Base-by-base conservation (phyloP, 352 stramenopile genomes). In the Pythium chondricola region DNA sequence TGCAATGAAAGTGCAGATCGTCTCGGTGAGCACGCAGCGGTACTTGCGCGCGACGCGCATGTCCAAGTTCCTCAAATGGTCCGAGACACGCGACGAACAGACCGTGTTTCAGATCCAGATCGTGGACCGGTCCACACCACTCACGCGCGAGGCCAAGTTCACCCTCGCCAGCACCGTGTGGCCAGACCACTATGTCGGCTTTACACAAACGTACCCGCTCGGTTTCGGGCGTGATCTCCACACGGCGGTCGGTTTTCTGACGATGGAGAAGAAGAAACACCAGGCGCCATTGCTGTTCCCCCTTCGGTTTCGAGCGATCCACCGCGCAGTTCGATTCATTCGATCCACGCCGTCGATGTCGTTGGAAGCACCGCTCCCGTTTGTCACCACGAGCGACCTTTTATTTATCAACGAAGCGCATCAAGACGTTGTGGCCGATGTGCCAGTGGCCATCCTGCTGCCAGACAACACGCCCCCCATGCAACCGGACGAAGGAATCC, bases 211-310 rank as follows among this genome's bases (percentile, higher is more conserved):
- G 3, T 36, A 30, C 25, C 61, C 61, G 13, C 30, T 69, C 17
- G 43, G 49, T 16, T 52, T 47, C 2, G 38, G 52, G 18, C 50
- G 57, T 2, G 61, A 58, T 18, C 35, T 55, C 21, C 29, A 52
- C 51, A 65, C 62, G 18, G 43, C 61, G 3, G 49, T 69, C n/a
- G 61, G 61, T 13, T 65, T 65, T 37, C 46, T 69, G 4, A 69
- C 61, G 9, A 58, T 69, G 39, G 61, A 69, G 27, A 69, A 69
- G 55, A 69, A 69, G 56, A 69, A 69, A 29, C 20, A 58, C 31
- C 54, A 65, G 13, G 52, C 41, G 4, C 52, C 61, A 0, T 39
- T 69, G 18, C 55, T 69, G 14, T 69, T 69, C 37, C 61, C 61
- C 6, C 20, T 69, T 8, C 56, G 61, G n/a, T 58, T 69, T 29